These are phyloP conservation scores for Rhipidocladum racemiflorum DNA, from an alignment of 176 grass and related monocot species.

Conservation along the genomic window DNA sequence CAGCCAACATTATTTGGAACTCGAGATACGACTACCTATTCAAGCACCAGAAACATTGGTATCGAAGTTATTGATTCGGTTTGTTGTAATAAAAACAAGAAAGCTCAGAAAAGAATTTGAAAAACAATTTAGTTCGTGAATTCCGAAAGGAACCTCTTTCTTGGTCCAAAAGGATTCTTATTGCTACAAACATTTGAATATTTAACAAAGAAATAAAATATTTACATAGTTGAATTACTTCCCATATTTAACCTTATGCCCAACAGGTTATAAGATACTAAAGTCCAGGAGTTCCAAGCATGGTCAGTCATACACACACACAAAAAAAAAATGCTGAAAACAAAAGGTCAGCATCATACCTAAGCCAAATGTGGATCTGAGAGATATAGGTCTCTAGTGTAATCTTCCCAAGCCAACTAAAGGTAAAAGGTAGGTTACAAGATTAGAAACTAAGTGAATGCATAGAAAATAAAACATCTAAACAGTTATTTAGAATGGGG, in stretches of 20 bases:
- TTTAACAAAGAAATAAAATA: background rate
- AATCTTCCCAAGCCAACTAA: constrained; percentile 71
- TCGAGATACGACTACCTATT: constrained; percentile 2
- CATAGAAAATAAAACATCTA: constrained; percentile 9
- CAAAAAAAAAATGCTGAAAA: constrained; percentile 4
- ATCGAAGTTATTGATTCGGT: background rate
- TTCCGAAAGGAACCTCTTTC: background rate
- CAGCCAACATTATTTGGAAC: background rate
- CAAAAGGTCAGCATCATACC: constrained; percentile 30
- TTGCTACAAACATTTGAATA: background rate
- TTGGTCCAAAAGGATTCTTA: background rate
- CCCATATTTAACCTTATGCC: background rate
- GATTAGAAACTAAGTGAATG: constrained; percentile 4
- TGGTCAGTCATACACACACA: background rate
- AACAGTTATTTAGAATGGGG: background rate
- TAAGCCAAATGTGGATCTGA: constrained; percentile 77
- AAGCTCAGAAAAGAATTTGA: background rate
- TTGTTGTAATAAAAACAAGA: constrained; percentile 3
- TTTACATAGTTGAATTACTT: background rate
- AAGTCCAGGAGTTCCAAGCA: background rate
- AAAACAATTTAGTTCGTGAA: background rate
- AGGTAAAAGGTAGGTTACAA: background rate
- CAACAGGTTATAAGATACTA: background rate
- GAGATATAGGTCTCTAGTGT: constrained; percentile 77
- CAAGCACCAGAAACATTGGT: background rate